Base-by-base conservation (phyloP, 306 rosid genomes). In the Inga leiocalycina region DNA sequence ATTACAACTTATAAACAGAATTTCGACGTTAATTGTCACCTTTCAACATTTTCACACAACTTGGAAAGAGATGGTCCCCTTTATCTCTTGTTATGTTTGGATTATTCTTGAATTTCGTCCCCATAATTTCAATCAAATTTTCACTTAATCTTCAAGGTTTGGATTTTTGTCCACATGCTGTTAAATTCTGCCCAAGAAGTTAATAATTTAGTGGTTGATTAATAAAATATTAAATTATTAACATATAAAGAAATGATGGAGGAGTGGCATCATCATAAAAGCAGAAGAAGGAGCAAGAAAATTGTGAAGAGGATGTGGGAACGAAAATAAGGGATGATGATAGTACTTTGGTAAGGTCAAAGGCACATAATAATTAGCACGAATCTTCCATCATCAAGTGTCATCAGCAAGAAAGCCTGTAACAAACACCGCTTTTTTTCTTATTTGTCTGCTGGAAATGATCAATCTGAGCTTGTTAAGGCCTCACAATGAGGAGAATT, bases 371-470 rank as follows among this genome's bases (percentile, higher is more conserved):
- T 78, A 44, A 62, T 30, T 17, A 64, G 61, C 45, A 45, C 0
- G 62, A 77, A 76, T 76, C 71, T 77, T 64, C 61, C 73, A 77
- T 30, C 61, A 62, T 7, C 59, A 62, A 27, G 72, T 15, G 43
- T 62, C 59, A 44, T 45, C 52, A 16, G 34, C 62, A 77, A 16
- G 45, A 44, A 77, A 64, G 45, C 11, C 44, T 43, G 44, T 27
- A 24, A 22, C 15, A 32, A 24, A 59, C 81, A 44, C 61, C 49
- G 24, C 62, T 30, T 14, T 56, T 20, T 56, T 20, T 20, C 0
- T 9, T 8, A 20, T 56, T 20, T 7, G 11, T 2, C 8, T 22
- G 13, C 39, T 22, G 13, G 8, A 22, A 71, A 71, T 22, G 76
- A 12, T 6, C 10, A 22, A 44, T 44, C 22, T 45, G 17, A n/a